Base-by-base conservation (phyloP, 2,329 filamentous ascomycete genomes). In the Pezicula radicicola region DNA sequence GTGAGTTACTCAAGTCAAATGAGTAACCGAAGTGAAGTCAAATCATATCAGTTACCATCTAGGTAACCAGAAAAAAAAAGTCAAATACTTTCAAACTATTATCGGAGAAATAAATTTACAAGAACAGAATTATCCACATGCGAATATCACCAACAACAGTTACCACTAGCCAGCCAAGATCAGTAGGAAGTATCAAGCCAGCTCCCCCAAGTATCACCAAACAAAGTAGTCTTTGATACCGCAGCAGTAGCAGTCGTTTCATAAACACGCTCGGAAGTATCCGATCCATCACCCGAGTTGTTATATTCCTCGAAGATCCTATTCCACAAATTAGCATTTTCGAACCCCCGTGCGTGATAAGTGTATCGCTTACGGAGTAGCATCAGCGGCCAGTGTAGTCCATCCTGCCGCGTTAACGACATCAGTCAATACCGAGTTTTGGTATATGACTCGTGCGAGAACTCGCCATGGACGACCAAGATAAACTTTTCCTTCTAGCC, bases 391-490 rank as follows among this genome's bases (percentile, higher is more conserved):
- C 30, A 60, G 27, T 7, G 56, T 59, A 4, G 62, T 61, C 77
- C 79, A 81, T 0, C 78, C 79, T 4, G 67, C 67, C 2, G 68
- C 53, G 51, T 79, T 79, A 52, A 83, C 71, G 12, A 80, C 73
- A 28, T 70, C 67, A 7, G 67, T 68, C 52, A 83, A 63, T 6
- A 63, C 60, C 3, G 72, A 75, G 30, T 71, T 68, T 63, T 80
- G 77, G 63, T 78, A 74, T 3, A 75, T 72, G 15, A 80, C 76
- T 13, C 74, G 66, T 4, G 77, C 69, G 46, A 73, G 75, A 36
- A 68, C 68, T 30, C 72, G 62, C 75, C 77, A 81, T 6, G 78
- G 78, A 3, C 77, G 70, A 1, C 78, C 78, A 16, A 81, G 72
- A 50, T 74, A 79, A 49, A 71, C 75, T 2, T 68, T 68, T 0